Base-by-base conservation (phyloP, 2,329 filamentous ascomycete genomes). In the Apiospora sp. region DNA sequence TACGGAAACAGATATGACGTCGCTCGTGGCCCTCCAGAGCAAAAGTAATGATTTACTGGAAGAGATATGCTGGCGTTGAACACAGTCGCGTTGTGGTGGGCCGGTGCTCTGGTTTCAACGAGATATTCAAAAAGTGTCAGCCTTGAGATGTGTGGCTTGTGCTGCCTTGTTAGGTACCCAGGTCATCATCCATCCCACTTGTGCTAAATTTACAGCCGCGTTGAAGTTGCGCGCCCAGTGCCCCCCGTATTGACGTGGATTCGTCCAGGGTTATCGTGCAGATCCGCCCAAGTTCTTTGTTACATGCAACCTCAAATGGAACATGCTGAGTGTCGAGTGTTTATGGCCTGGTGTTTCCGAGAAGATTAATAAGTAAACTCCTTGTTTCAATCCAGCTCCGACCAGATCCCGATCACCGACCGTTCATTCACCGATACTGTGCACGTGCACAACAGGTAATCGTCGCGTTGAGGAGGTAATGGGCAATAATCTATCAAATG, bases 51-150 rank as follows among this genome's bases (percentile, higher is more conserved):
- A 7, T 41, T 64, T 64, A 64, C 34, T 64, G 58, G 22, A 41
- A 64, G 58, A 64, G 30, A 41, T 24, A 64, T 64, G 58, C 34
- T 41, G 34, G 34, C n/a, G 34, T 64, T 64, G 58, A 34, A 64
- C 34, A 64, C 58, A 41, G 30, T 64, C 58, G 58, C 58, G 58
- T 41, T 34, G 58, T 64, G 58, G 58, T 64, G 58, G 58, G 58
- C 34, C 19, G 58, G 58, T 37, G 34, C 34, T 64, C 58, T 64
- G 58, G 58, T 41, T 64, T 41, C 58, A 64, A 41, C 22, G 58
- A 64, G 58, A 64, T 64, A 64, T 64, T 64, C 58, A 64, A 64
- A 64, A 64, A 64, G 58, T 64, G 58, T 64, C 58, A 64, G 58
- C 58, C 58, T 64, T 41, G 58, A 41, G 58, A 64, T 64, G 58